Evolutionary conservation across 257 asterid species (phyloP), one percentile per base, ranked within the genome.

Genomic region (Verbascum thapsus): DNA sequence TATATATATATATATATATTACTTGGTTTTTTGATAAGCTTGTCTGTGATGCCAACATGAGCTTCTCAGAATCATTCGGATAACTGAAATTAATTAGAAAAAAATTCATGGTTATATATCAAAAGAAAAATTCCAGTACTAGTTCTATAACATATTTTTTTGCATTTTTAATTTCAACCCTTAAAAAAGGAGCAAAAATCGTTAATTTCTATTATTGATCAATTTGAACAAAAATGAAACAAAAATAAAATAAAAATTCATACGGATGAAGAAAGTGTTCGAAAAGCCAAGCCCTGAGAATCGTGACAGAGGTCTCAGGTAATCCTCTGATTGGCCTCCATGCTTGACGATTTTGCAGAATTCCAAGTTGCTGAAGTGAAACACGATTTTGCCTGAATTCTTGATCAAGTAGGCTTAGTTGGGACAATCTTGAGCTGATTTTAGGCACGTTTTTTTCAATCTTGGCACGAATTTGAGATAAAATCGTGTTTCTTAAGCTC

Each of bases 191-290:
- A n/a, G n/a, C n/a, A n/a, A n/a, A n/a, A n/a, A n/a, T n/a, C n/a
- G n/a, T n/a, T n/a, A n/a, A n/a, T n/a, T n/a, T n/a, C n/a, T n/a
- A n/a, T n/a, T n/a, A n/a, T n/a, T n/a, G n/a, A n/a, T n/a, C n/a
- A n/a, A n/a, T n/a, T n/a, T n/a, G n/a, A n/a, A n/a, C n/a, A n/a
- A n/a, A n/a, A n/a, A n/a, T n/a, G n/a, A n/a, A n/a, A n/a, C n/a
- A n/a, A n/a, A n/a, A n/a, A n/a, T n/a, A n/a, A n/a, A 7, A 26
- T 6, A 38, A 15, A 42, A 41, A 10, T 38, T 22, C 81, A 10
- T 87, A 94, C 99, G 98, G 99, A 57, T 94, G 90, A 15, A 94
- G 86, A 48, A 94, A 94, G 72, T 94, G 98, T 65, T 90, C 95
- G 65, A 94, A 94, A 12, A 94, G 92, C 99, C 99, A 94, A 67